Base-by-base conservation (phyloP, 257 asterid genomes). In the Hygrophila difformis region DNA sequence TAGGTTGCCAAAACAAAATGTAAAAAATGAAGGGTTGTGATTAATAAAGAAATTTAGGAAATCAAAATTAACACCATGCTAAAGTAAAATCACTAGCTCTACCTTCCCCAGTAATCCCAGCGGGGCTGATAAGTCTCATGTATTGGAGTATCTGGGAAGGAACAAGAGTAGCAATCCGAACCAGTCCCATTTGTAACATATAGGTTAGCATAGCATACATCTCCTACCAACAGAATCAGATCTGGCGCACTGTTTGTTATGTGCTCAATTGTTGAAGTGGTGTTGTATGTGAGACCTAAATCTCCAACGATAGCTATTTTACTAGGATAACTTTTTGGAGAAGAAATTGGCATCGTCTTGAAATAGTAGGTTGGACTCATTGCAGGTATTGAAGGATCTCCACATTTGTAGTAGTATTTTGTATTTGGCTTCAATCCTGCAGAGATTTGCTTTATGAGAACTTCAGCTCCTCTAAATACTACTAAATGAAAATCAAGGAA, bases 51-150 rank as follows among this genome's bases (percentile, higher is more conserved):
- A n/a, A n/a, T n/a, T n/a, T n/a, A n/a, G n/a, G n/a, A n/a, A n/a
- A n/a, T n/a, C n/a, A n/a, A n/a, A n/a, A n/a, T n/a, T n/a, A n/a
- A n/a, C n/a, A n/a, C n/a, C n/a, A n/a, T n/a, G 31, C 4, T 26
- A 26, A 26, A 26, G 7, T 0, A 26, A 26, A 26, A n/a, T n/a
- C 31, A 26, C 8, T 3, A 26, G 31, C 31, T 26, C 31, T 49
- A 89, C 98, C 98, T 89, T 73, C 98, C 98, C 98, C 98, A 89
- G 47, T 73, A 85, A 72, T 89, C 98, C 98, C 98, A 89, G 38
- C 96, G 98, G 33, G 98, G 98, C 62, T 89, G 98, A 72, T 85
- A 89, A 10, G 96, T 89, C 70, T 89, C 98, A 0, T 82, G 98
- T 57, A 85, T 77, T 23, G 98, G 98, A 44, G 92, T 75, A 61